Base-by-base conservation (phyloP, 1,139 yeast species). In the Sugiyamaella sp. region DNA sequence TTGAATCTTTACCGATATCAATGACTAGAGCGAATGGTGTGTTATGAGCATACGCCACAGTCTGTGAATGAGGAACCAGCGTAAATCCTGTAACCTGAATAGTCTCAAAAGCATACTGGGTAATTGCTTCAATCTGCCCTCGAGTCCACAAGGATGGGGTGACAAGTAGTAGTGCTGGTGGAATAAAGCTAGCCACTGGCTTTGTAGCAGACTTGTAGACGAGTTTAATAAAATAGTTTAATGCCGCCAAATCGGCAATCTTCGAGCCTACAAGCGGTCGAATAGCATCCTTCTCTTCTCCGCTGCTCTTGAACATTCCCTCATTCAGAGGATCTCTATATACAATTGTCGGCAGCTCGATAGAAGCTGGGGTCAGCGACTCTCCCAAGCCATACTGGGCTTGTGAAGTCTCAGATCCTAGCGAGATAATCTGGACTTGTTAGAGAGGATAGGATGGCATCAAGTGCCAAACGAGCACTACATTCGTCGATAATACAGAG, bases 321-420 rank as follows among this genome's bases (percentile, higher is more conserved):
- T 74, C 75, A 24, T 64, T 60, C 17, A 59, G 66, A 10, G 78
- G 72, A 58, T 81, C 80, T 57, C 74, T 75, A 68, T 83, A 90
- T 6, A 91, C 95, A 29, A 77, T 76, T 0, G 96, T 82, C 10
- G 97, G 95, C 38, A 90, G 75, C 57, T 82, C 82, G 60, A 80
- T 80, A 46, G 82, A 80, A 1, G 97, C 96, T 1, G 95, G 90
- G 2, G 87, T 74, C 59, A 89, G 77, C 0, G 89, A 78, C 60
- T 91, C 97, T 51, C 82, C 85, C 42, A 91, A 74, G 1, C 97
- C 97, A 67, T 88, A 85, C 62, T 86, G 86, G 42, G 88, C 88
- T 53, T 85, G 74, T 0, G 97, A 89, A 53, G 79, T 73, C 54
- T 74, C 76, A 1, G 95, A 85, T n/a, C 97, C 96, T 1, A 96